Base-by-base conservation (phyloP, 768 basidiomycete genomes). In the Phallus indusiatus region DNA sequence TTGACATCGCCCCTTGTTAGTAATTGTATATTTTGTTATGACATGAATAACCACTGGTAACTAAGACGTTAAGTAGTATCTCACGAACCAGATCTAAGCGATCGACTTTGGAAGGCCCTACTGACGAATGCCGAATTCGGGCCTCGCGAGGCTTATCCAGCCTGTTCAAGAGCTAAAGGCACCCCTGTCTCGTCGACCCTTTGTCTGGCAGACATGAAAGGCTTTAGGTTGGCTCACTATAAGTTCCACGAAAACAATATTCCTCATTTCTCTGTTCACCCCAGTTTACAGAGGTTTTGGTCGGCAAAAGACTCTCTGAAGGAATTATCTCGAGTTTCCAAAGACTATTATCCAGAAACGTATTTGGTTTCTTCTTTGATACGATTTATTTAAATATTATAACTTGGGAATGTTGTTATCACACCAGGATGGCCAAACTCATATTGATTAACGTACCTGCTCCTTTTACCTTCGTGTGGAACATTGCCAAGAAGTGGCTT, bases 261-360 rank as follows among this genome's bases (percentile, higher is more conserved):
- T n/a, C 9, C 8, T 48, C 8, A 48, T 48, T n/a, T n/a, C n/a
- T 28, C 7, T 28, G 21, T 6, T 48, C 47, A 5, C 28, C 34
- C 17, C 49, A 87, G 85, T 14, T 67, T 88, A 50, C 70, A 74
- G 46, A 81, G 86, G 63, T 89, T 88, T 65, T 89, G 87, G 87
- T 81, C 87, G 64, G 81, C 87, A 75, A 86, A 83, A 67, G 72
- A 76, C 47, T 73, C 88, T n/a, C 77, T 77, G 22, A 75, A 81
- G 51, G 72, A 68, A 54, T 81, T 83, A 8, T 86, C 88, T 67
- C 85, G 87, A 64, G 75, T 88, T 58, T 88, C 86, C 1, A 87
- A 89, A 69, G 85, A 86, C 64, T 88, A 86, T 69, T 88, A 77
- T 62, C 87, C 87, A 1, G 86, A 89, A 67, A 83, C 83, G 86